Conservation (phyloP, 2,329 filamentous ascomycete genomes). For the Colletotrichum filicis region DNA sequence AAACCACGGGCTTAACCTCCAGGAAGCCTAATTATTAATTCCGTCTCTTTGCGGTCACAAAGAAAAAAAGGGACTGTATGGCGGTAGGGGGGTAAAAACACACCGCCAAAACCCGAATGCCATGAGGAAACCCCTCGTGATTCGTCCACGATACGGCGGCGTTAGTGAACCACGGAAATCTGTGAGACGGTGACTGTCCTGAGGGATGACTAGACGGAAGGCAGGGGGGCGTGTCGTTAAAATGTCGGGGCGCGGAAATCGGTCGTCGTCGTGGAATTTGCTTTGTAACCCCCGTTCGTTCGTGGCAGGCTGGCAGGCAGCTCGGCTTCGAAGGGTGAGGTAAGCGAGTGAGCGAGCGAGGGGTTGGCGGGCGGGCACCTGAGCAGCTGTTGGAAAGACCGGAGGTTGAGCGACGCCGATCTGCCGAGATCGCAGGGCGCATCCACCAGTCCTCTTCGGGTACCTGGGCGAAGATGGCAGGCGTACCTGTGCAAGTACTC, state of each 20-base stretch:
- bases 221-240: slow-evolving; percentile 21
- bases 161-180: not conserved
- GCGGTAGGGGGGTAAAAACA: slow-evolving; percentile 16
- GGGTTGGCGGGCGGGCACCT: too few species aligned
- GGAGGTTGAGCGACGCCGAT: slow-evolving; percentile 30
- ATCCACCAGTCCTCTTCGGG: not conserved
- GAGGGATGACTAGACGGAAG: not conserved
- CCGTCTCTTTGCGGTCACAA: slow-evolving; percentile 6
- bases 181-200: not conserved
- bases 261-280: not conserved
- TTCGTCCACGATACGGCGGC: slow-evolving; percentile 25
- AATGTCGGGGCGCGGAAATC: slow-evolving; percentile 10
- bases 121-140: not conserved
- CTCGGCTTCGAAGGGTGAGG: slow-evolving; percentile 7
- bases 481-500: too few species aligned
- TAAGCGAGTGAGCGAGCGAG: slow-evolving; percentile 19
- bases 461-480: not conserved
- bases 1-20: not conserved
- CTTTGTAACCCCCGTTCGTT: not conserved
- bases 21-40: slow-evolving; percentile 27
- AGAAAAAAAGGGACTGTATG: too few species aligned
- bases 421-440: slow-evolving; percentile 32
- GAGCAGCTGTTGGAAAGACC: not conserved
- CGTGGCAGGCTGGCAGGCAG: not conserved
- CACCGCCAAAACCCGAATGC: slow-evolving; percentile 33